Evolutionary conservation across 73 alveolate genomes (phyloP), one percentile per base, ranked within the genome.

Genomic region (Paramecium sexaurelia): DNA sequence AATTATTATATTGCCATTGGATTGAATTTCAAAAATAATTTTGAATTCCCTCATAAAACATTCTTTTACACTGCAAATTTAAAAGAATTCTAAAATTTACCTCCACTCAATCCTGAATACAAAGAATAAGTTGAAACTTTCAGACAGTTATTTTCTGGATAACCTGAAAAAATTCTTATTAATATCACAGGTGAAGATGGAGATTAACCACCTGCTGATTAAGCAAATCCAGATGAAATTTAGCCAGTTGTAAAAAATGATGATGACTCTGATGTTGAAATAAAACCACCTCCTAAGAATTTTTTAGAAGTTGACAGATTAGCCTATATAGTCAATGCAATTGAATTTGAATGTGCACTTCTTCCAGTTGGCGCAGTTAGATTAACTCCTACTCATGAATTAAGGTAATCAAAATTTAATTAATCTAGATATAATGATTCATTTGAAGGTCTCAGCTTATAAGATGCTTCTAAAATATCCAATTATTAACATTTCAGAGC

Each of bases 1-100:
- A 99, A 98, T 83, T 98, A 98, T 94, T 98, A 95, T 92, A 95
- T 98, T 36, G 99, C 99, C 10, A 87, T 95, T 17, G 99, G 99
- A 7, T 66, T 97, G 67, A 94, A 95, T 91, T 98, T 95, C 94
- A 95, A 92, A 73, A 99, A 98, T 2, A 94, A 96, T 26, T 94
- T 93, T 83, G 99, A 97, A 91, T 98, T 98, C 92, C 98, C 99
- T 33, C 94, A 95, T 61, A 98, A 98, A 92, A 95, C 94, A 55
- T 98, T 96, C 97, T 98, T 93, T 97, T 98, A 98, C 95, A 94
- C 99, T 45, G 87, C 84, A 24, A 82, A 88, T 68, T 43, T 82
- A 15, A 39, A 84, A 88, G 91, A 57, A 22, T 96, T 96, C 83
- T 95, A 95, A 24, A 93, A 93, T 20, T 92, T 96, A 27, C 97